A percentile compares a stretch with the other conserved stretches of the same genome.
These are phyloP conservation scores for Purshia tridentata DNA, from an alignment of 306 rosid species.

Conservation along the genomic window DNA sequence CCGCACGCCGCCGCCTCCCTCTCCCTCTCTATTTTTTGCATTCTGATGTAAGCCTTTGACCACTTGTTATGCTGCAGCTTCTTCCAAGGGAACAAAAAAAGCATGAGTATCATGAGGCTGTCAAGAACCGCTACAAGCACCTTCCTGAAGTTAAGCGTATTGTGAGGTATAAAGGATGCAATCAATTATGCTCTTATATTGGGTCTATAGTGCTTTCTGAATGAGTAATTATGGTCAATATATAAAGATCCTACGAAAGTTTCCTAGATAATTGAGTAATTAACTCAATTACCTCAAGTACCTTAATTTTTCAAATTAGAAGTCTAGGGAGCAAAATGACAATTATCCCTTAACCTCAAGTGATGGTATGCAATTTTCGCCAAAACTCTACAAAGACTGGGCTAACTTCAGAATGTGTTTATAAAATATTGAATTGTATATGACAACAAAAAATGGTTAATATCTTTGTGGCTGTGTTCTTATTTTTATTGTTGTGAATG, in stretches of 20 bases:
- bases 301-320: too few relatives aligned
- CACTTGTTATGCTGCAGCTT: constrained; percentile 43
- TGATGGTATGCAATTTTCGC: background rate
- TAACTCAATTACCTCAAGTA: too few relatives aligned
- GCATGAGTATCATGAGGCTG: constrained; percentile 78
- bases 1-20: too few relatives aligned
- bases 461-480: background rate
- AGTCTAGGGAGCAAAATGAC: too few relatives aligned
- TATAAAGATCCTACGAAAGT: background rate
- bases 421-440: background rate
- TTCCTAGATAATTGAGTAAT: background rate
- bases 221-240: background rate
- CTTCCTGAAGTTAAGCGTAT: constrained; percentile 88
- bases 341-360: too few relatives aligned
- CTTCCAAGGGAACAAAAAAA: constrained; percentile 86
- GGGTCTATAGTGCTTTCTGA: background rate
- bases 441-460: background rate
- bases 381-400: too few relatives aligned
- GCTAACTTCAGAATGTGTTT: background rate
- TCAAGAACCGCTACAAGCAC: constrained; percentile 79
- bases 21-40: too few relatives aligned
- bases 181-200: constrained; percentile 1
- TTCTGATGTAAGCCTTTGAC: background rate
- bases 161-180: constrained; percentile 46
- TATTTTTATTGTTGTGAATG: background rate